phyloP scores from a whole-genome alignment of 148 eudicot species.

The Amaranthus hypochondriacus region DNA sequence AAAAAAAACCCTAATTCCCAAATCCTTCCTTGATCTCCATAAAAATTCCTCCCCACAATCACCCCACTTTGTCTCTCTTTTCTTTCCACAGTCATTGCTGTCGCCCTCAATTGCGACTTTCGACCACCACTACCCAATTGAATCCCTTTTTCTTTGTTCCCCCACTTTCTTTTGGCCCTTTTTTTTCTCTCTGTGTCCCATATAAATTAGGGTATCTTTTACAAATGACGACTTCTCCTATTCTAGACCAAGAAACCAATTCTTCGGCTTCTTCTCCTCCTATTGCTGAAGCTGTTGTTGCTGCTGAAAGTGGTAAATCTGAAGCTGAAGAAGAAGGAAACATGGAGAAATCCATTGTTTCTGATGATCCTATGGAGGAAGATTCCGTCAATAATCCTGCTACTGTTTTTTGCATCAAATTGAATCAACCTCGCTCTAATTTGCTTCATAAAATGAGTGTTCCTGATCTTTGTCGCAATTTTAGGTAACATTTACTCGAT shows the following conservation, averaged over 20 bases:
- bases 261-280: conserved; percentile 14
- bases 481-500: conserved; percentile 44
- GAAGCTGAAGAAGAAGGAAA: conserved; percentile 22
- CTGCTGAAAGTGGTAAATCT: conserved; percentile 11
- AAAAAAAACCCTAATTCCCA: conserved; percentile 17
- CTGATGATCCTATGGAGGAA: conserved; percentile 46
- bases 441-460: conserved; percentile 92
- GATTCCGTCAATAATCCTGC: conserved; percentile 43
- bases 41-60: conserved; percentile 16
- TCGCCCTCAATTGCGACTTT: conserved; percentile 93
- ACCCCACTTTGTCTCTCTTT: conserved; percentile 40
- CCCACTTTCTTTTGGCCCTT: conserved; percentile 22
- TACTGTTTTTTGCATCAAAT: conserved; percentile 76
- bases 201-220: conserved; percentile 60
- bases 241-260: conserved; percentile 25
- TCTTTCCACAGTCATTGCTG: conserved; percentile 54
- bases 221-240: conserved; percentile 52
- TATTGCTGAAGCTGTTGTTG: conserved; percentile 14
- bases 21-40: neutral
- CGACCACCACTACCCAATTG: conserved; percentile 32
- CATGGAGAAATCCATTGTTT: conserved; percentile 36
- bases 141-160: conserved; percentile 14
- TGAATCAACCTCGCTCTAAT: conserved; percentile 80
- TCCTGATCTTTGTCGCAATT: conserved; percentile 95
- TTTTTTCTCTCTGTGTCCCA: neutral